Evolutionary conservation across 1,284 basidiomycete genomes (phyloP).

Genomic region (Austropuccinia psidii): DNA sequence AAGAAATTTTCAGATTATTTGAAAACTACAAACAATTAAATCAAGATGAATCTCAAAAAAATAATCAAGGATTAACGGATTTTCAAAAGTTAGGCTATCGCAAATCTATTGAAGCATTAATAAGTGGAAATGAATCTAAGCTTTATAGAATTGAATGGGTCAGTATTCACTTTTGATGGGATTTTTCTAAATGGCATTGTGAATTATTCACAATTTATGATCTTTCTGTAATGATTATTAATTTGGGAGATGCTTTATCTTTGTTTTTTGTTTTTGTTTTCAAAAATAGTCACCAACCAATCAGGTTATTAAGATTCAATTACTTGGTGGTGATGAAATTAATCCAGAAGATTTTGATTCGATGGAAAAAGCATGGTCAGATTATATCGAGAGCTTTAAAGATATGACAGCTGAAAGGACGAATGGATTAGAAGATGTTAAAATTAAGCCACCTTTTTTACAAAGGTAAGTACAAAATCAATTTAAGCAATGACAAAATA

Average conservation of each 20-base stretch:
- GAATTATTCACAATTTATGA: no score
- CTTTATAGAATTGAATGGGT: slow-evolving; percentile 46
- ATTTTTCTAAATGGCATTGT: not conserved
- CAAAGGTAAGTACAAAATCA: slow-evolving; percentile 27
- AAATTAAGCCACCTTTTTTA: slow-evolving; percentile 36
- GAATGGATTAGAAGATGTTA: slow-evolving; percentile 36
- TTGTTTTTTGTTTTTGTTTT: not conserved
- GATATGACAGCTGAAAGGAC: slow-evolving; percentile 40
- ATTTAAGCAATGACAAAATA: not conserved
- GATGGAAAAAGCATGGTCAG: slow-evolving; percentile 42
- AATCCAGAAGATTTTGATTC: slow-evolving; percentile 42
- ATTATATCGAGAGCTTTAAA: slow-evolving; percentile 41
- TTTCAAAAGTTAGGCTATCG: slow-evolving; percentile 31
- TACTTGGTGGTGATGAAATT: slow-evolving; percentile 44
- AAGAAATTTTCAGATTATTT: slow-evolving; percentile 20
- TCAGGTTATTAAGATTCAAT: slow-evolving; percentile 42
- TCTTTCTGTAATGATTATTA: not conserved
- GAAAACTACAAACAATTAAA: slow-evolving; percentile 19
- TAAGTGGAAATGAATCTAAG: slow-evolving; percentile 43
- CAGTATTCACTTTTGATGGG: not conserved
- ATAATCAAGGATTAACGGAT: slow-evolving; percentile 8
- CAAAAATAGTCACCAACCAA: not conserved
- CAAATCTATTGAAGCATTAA: slow-evolving; percentile 26
- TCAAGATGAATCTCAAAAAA: no score
- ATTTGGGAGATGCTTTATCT: slow-evolving; percentile 4